Evolutionary conservation across 1,139 yeast species (phyloP).

Genomic region (Yamadazyma mexicana): DNA sequence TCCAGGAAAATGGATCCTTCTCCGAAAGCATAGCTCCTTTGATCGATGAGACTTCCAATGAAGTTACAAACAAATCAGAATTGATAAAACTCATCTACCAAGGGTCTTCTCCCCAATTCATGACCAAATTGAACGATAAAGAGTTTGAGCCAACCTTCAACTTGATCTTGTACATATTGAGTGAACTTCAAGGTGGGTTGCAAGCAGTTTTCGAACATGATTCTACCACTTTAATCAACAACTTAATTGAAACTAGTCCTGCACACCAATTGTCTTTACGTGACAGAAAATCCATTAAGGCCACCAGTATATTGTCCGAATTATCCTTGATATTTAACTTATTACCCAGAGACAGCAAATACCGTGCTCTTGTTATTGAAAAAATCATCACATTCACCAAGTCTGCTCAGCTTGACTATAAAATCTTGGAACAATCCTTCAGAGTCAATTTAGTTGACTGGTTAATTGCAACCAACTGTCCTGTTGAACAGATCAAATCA

Average conservation of each 20-base stretch:
- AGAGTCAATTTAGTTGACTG: constrained; percentile 39
- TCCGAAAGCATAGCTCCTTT: constrained; percentile 26
- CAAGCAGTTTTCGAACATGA: constrained; percentile 23
- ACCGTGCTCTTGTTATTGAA: constrained; percentile 34
- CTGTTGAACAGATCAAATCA: constrained; percentile 27
- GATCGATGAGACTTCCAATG: constrained; percentile 19
- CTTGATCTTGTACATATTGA: constrained; percentile 38
- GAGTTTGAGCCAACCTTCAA: constrained; percentile 50
- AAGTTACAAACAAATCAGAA: constrained; percentile 28
- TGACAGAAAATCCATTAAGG: constrained; percentile 48
- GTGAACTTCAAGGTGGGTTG: constrained; percentile 29
- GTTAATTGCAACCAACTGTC: constrained; percentile 32
- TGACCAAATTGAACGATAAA: constrained; percentile 40
- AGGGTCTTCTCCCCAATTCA: constrained; percentile 25
- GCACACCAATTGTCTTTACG: constrained; percentile 42
- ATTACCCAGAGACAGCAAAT: constrained; percentile 33
- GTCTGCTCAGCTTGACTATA: constrained; percentile 33
- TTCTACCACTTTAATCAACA: constrained; percentile 25
- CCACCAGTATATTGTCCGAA: constrained; percentile 44
- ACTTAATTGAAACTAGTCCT: constrained; percentile 37
- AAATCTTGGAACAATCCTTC: constrained; percentile 35
- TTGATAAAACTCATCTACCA: constrained; percentile 29
- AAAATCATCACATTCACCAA: constrained; percentile 35
- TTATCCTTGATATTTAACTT: constrained; percentile 47
- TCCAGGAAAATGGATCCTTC: constrained; percentile 27